These are phyloP conservation scores for Ganoderma boninense DNA, from an alignment of 1,284 basidiomycete species.

Conservation along the genomic window DNA sequence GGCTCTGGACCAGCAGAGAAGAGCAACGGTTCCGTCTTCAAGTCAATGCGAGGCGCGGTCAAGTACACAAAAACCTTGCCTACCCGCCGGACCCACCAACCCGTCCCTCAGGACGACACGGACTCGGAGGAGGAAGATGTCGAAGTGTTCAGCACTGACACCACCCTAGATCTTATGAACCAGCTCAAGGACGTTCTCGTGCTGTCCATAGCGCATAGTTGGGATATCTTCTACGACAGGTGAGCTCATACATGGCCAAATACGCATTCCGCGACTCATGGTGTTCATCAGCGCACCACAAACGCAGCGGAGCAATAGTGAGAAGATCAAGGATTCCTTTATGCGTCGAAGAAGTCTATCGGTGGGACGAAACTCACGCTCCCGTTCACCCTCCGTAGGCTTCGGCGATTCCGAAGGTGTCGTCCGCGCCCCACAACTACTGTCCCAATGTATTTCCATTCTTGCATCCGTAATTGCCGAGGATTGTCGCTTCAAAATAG, in stretches of 20 bases:
- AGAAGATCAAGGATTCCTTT: constrained; percentile 29
- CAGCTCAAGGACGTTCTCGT: constrained; percentile 68
- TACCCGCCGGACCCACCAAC: constrained; percentile 32
- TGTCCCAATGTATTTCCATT: constrained; percentile 67
- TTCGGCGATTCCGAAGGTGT: constrained; percentile 44
- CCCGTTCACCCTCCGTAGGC: constrained; percentile 62
- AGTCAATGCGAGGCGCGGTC: constrained; percentile 55
- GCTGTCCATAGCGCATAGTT: constrained; percentile 61
- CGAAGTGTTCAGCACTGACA: constrained; percentile 62
- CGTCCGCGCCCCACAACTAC: constrained; percentile 55
- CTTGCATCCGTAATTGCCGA: constrained; percentile 69
- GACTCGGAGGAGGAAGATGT: constrained; percentile 60
- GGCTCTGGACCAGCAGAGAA: constrained; percentile 38
- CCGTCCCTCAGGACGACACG: constrained; percentile 44
- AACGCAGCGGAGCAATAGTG: constrained; percentile 25
- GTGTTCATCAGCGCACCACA: constrained; percentile 20
- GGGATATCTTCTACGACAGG: constrained; percentile 64
- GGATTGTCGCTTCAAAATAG: constrained; percentile 71
- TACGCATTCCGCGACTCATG: background rate
- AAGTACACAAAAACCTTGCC: constrained; percentile 44
- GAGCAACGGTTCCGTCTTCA: constrained; percentile 50
- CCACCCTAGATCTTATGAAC: constrained; percentile 66
- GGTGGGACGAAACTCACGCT: constrained; percentile 45
- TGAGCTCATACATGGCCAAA: constrained; percentile 36
- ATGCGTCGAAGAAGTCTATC: constrained; percentile 30